Conservation (phyloP, 805 yeast species). For the Pichia ethanolica region DNA sequence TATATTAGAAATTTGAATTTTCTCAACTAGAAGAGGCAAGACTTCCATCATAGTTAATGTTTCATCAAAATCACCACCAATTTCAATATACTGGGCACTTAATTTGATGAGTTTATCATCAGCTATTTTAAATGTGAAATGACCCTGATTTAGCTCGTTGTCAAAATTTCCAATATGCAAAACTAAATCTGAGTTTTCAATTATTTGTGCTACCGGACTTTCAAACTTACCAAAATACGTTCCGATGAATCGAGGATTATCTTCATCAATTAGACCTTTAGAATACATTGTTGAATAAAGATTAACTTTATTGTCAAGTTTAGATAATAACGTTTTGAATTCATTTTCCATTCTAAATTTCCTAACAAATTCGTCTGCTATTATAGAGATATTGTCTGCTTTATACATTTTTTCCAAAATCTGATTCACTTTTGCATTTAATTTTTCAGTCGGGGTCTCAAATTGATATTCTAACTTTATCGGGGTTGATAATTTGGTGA, state of each 20-base stretch:
- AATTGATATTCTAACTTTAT: slow-evolving; percentile 19
- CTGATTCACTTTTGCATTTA: slow-evolving; percentile 18
- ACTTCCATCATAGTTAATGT: slow-evolving; percentile 28
- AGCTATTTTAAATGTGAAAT: slow-evolving; percentile 36
- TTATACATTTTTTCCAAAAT: slow-evolving; percentile 33
- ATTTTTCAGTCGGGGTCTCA: slow-evolving; percentile 13
- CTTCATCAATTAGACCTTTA: slow-evolving; percentile 35
- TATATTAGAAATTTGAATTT: slow-evolving; percentile 27
- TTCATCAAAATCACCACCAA: slow-evolving; percentile 25
- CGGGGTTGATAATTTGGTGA: slow-evolving; percentile 29
- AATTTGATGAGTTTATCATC: slow-evolving; percentile 27
- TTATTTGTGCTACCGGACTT: slow-evolving; percentile 26
- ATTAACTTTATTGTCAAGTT: slow-evolving; percentile 31
- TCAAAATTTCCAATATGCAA: slow-evolving; percentile 60
- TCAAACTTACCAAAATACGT: slow-evolving; percentile 33
- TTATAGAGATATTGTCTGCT: slow-evolving; percentile 31
- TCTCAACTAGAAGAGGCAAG: slow-evolving; percentile 29
- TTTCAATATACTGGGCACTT: slow-evolving; percentile 35
- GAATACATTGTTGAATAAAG: slow-evolving; percentile 34
- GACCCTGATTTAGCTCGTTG: slow-evolving; percentile 61
- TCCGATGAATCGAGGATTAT: slow-evolving; percentile 37
- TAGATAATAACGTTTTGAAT: slow-evolving; percentile 26
- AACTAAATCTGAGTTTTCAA: slow-evolving; percentile 59
- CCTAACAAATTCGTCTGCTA: slow-evolving; percentile 35
- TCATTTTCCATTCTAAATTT: slow-evolving; percentile 30